Percentiles rank a stretch among this genome's conserved stretches.
These are phyloP conservation scores for Pseudopithomyces maydicus DNA, from an alignment of 2,329 filamentous ascomycete genomes.

Conservation along the genomic window DNA sequence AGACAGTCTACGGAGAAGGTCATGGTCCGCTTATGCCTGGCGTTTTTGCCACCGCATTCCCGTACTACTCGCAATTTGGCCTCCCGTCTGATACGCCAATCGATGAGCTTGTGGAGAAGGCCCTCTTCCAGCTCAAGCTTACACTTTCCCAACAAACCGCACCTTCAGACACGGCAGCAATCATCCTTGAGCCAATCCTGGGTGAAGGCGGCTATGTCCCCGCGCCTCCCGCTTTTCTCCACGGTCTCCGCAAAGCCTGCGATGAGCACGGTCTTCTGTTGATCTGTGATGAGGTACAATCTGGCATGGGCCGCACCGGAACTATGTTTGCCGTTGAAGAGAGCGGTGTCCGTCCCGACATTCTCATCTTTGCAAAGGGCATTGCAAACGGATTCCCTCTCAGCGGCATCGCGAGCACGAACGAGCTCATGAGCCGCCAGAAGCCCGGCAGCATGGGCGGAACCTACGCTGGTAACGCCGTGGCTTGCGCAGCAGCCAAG, in stretches of 20 bases:
- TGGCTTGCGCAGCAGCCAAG: slow-evolving; percentile 34
- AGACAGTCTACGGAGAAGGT: slow-evolving; percentile 37
- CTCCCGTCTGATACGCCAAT: slow-evolving; percentile 28
- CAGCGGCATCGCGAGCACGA: slow-evolving; percentile 33
- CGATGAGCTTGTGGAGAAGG: slow-evolving; percentile 29
- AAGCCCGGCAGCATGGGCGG: slow-evolving; percentile 38
- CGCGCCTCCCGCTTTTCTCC: slow-evolving; percentile 34
- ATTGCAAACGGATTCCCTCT: slow-evolving; percentile 38
- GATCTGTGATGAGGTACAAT: slow-evolving; percentile 52
- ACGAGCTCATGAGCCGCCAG: slow-evolving; percentile 32
- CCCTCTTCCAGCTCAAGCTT: slow-evolving; percentile 32
- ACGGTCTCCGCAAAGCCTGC: slow-evolving; percentile 48
- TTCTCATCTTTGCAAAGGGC: slow-evolving; percentile 48
- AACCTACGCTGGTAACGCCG: slow-evolving; percentile 36
- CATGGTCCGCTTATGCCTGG: slow-evolving; percentile 37
- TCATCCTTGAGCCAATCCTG: slow-evolving; percentile 35
- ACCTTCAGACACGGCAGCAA: slow-evolving; percentile 33
- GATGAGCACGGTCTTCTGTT: slow-evolving; percentile 52
- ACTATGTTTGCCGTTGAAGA: slow-evolving; percentile 53
- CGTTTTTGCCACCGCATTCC: slow-evolving; percentile 35
- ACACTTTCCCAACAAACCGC: slow-evolving; percentile 33
- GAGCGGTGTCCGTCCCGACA: slow-evolving; percentile 49
- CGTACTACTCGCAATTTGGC: slow-evolving; percentile 36
- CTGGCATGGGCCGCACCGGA: slow-evolving; percentile 51
- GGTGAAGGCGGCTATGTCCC: slow-evolving; percentile 38